Percentiles rank a stretch among this genome's conserved stretches.
Conservation (phyloP, 164 flowering plant species). For the Kalanchoe fedtschenkoi region DNA sequence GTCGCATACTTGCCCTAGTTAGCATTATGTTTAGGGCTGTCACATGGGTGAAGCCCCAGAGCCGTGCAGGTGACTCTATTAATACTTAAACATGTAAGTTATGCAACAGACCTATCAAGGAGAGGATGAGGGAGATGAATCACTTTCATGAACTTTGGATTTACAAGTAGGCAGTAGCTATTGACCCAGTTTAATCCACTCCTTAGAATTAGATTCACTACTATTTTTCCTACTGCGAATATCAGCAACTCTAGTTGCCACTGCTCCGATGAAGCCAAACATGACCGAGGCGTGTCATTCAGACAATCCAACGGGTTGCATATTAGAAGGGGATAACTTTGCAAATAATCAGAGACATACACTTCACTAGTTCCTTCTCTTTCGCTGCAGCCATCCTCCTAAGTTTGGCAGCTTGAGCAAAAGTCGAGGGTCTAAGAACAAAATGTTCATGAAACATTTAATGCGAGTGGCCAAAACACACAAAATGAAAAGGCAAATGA, state of each 20-base stretch:
- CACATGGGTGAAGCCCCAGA: too few relatives aligned
- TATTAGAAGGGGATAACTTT: not conserved
- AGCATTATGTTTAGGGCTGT: too few relatives aligned
- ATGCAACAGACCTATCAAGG: too few relatives aligned
- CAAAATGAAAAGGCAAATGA: not conserved
- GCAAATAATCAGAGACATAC: slow-evolving; percentile 22
- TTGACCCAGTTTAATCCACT: not conserved
- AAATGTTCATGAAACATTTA: not conserved
- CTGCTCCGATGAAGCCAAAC: not conserved
- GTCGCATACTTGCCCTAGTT: too few relatives aligned
- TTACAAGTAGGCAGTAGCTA: too few relatives aligned
- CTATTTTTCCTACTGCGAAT: not conserved
- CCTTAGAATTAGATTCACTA: not conserved
- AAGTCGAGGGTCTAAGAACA: slow-evolving; percentile 79
- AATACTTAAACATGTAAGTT: too few relatives aligned
- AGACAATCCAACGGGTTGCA: not conserved
- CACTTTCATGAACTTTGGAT: too few relatives aligned
- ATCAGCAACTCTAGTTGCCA: too few relatives aligned
- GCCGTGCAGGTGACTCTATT: too few relatives aligned
- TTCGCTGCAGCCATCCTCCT: slow-evolving; percentile 82
- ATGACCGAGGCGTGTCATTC: not conserved
- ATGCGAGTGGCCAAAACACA: not conserved
- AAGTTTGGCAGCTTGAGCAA: slow-evolving; percentile 93
- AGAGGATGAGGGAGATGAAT: too few relatives aligned
- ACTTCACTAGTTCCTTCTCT: slow-evolving; percentile 76